Evolutionary conservation across 495 filamentous ascomycete genomes (phyloP).

Genomic region (Sphaerosporella brunnea): DNA sequence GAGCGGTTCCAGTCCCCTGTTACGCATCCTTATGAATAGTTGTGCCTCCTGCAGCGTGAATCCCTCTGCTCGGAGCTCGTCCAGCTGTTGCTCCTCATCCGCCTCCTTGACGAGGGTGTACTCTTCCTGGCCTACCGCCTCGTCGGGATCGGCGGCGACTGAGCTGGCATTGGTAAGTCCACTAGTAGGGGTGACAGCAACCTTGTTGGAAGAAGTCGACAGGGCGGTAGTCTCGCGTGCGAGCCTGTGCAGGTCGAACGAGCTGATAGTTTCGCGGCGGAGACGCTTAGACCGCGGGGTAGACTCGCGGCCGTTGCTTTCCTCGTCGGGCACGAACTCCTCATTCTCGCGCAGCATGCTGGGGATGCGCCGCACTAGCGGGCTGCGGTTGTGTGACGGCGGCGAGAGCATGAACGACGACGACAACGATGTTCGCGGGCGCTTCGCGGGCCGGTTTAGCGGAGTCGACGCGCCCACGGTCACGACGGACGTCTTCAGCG

Average conservation of each 20-base stretch:
- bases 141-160: too few species aligned
- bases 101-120: constrained; percentile 5
- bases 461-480: too few species aligned
- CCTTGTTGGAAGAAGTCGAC: neutral
- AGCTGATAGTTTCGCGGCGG: neutral
- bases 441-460: too few species aligned
- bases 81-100: constrained; percentile 8
- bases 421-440: too few species aligned
- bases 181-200: neutral
- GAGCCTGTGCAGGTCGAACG: neutral
- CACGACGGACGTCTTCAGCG: too few species aligned
- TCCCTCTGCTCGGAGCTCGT: constrained; percentile 14
- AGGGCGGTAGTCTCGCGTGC: neutral
- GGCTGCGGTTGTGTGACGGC: neutral
- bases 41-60: constrained; percentile 31
- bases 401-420: too few species aligned
- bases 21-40: constrained; percentile 38
- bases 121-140: neutral
- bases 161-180: neutral
- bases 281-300: constrained; percentile 1
- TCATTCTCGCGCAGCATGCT: neutral
- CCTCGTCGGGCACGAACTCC: neutral
- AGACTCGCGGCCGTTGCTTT: neutral
- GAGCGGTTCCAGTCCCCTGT: constrained; percentile 43
- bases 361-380: constrained; percentile 1